Evolutionary conservation across 768 basidiomycete genomes (phyloP).

Genomic region (Russula lepida): DNA sequence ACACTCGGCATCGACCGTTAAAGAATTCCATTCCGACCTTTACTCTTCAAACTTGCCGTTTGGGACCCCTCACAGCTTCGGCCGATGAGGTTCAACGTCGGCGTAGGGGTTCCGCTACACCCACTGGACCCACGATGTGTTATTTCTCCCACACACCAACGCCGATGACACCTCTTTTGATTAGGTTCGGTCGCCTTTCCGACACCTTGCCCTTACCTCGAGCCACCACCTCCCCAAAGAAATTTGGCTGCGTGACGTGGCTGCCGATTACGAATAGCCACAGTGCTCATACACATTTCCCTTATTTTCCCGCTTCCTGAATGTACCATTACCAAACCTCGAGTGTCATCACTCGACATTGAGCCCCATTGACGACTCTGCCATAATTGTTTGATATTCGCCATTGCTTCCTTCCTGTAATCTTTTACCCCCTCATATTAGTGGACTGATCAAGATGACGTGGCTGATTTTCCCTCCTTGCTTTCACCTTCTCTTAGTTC

Average conservation of each 20-base stretch:
- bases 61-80: conserved; percentile 3
- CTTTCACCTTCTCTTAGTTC: too few relatives aligned
- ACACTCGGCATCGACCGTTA: conserved; percentile 47
- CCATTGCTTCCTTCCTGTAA: neutral
- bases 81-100: conserved; percentile 8
- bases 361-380: conserved; percentile 1
- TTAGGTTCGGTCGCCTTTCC: neutral
- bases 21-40: conserved; percentile 34
- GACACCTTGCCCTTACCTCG: neutral
- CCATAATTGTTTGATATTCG: conserved; percentile 14
- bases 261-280: neutral
- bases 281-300: neutral
- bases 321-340: conserved; percentile 8
- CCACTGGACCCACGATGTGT: conserved; percentile 5
- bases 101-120: conserved; percentile 12
- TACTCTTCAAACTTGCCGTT: conserved; percentile 1
- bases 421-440: neutral
- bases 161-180: conserved; percentile 8
- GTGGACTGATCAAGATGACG: conserved; percentile 12
- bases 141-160: neutral
- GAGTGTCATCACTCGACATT: neutral
- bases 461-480: too few relatives aligned
- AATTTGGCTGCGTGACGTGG: conserved; percentile 7
- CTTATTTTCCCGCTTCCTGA: neutral
- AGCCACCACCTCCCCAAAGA: neutral